A percentile compares a stretch with the other conserved stretches of the same genome.
Conservation (phyloP, 2,329 filamentous ascomycete species). For the Chaetothyriales sp. region DNA sequence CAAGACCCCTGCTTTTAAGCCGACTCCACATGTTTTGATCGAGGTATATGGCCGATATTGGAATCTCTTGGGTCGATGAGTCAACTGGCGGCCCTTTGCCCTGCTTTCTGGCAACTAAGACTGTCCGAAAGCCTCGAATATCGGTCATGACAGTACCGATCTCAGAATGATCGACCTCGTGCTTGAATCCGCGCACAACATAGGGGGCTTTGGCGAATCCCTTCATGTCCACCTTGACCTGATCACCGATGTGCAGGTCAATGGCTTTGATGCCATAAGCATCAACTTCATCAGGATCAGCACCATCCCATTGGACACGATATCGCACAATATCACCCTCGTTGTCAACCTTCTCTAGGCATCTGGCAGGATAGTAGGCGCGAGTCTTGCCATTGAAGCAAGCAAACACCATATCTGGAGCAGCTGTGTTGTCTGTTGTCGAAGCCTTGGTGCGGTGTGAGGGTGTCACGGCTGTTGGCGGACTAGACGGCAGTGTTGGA, state of each 20-base stretch:
- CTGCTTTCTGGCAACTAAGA: constrained; percentile 29
- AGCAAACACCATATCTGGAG: constrained; percentile 42
- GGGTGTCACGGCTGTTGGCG: background rate
- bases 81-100: constrained; percentile 27
- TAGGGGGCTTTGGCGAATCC: constrained; percentile 29
- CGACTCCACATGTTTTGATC: constrained; percentile 33
- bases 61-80: constrained; percentile 24
- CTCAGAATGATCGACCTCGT: constrained; percentile 22
- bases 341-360: constrained; percentile 31
- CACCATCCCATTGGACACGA: constrained; percentile 32
- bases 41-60: constrained; percentile 31
- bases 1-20: constrained; percentile 27
- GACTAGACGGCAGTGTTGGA: background rate
- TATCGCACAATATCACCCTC: constrained; percentile 26
- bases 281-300: constrained; percentile 26
- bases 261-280: constrained; percentile 28
- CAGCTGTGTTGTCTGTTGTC: constrained; percentile 17
- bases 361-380: constrained; percentile 47
- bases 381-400: constrained; percentile 41
- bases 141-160: constrained; percentile 24
- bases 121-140: constrained; percentile 28
- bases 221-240: constrained; percentile 31
- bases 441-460: background rate
- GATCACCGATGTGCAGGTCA: constrained; percentile 31
- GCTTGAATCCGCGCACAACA: constrained; percentile 27